phyloP scores from a whole-genome alignment of 441 rosid species.

The Capsella rubella region DNA sequence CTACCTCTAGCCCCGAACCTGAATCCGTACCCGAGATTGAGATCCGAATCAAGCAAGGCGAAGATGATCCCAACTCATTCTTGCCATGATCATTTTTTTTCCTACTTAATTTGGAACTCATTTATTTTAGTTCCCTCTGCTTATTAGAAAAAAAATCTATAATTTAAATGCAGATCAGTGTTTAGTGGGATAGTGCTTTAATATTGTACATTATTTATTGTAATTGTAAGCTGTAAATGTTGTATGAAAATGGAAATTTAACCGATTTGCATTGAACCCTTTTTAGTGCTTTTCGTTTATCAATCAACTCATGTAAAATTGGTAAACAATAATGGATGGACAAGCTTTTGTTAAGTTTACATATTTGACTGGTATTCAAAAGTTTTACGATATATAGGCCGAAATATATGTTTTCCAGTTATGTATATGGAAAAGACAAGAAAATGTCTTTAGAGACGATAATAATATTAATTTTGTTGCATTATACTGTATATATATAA shows the following conservation, averaged over 20 bases:
- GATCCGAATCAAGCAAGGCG: constrained; percentile 59
- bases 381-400: not conserved
- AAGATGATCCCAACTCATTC: constrained; percentile 61
- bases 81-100: constrained; percentile 49
- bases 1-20: constrained; percentile 44
- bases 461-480: not conserved
- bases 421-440: not conserved
- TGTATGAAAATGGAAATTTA: constrained; percentile 18
- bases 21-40: constrained; percentile 45
- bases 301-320: not conserved
- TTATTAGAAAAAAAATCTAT: constrained; percentile 8
- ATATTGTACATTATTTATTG: constrained; percentile 27
- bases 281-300: not conserved
- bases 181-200: constrained; percentile 30
- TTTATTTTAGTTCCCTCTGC: not conserved
- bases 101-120: not conserved
- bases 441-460: not conserved
- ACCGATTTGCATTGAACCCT: constrained; percentile 1
- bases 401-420: not conserved
- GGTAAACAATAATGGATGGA: not conserved
- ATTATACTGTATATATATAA: not conserved
- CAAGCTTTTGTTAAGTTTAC: not conserved
- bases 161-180: constrained; percentile 18
- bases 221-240: constrained; percentile 44
- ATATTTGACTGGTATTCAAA: not conserved